Conservation (phyloP, 768 basidiomycete genomes). For the Paxillus involutus region DNA sequence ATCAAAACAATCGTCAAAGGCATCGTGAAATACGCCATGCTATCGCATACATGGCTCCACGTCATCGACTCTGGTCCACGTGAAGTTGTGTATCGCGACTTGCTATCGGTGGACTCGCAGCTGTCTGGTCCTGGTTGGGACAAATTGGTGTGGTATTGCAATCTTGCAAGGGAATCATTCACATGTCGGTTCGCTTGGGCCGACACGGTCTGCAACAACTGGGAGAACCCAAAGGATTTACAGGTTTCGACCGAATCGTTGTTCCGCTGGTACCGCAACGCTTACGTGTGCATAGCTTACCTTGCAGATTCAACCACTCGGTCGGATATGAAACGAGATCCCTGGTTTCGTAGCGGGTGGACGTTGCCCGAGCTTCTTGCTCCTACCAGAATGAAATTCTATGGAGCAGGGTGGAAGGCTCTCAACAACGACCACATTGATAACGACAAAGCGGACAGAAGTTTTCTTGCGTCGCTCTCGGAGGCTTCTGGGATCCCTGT, state of each 20-base stretch:
- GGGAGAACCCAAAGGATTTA: background rate
- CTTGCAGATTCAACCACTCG: slow-evolving; percentile 2
- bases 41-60: slow-evolving; percentile 12
- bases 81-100: slow-evolving; percentile 5
- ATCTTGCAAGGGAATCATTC: slow-evolving; percentile 10
- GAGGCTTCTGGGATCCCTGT: slow-evolving; percentile 10
- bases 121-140: slow-evolving; percentile 9
- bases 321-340: slow-evolving; percentile 7
- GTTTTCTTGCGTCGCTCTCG: slow-evolving; percentile 13
- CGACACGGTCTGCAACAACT: slow-evolving; percentile 15
- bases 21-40: slow-evolving; percentile 20
- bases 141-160: slow-evolving; percentile 13
- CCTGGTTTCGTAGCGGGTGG: slow-evolving; percentile 18
- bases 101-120: background rate
- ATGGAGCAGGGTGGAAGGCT: slow-evolving; percentile 15
- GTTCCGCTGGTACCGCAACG: slow-evolving; percentile 22
- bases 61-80: no score
- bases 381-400: slow-evolving; percentile 20
- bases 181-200: slow-evolving; percentile 21
- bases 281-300: slow-evolving; percentile 18
- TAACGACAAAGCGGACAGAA: slow-evolving; percentile 23
- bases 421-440: slow-evolving; percentile 15
- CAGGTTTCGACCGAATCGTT: background rate
- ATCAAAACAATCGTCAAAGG: slow-evolving; percentile 19
- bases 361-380: slow-evolving; percentile 19